Percentiles rank a stretch among this genome's conserved stretches.
Evolutionary conservation across 192 early-diverging fungal genomes (phyloP).

Genomic region (Lobulomyces angularis): DNA sequence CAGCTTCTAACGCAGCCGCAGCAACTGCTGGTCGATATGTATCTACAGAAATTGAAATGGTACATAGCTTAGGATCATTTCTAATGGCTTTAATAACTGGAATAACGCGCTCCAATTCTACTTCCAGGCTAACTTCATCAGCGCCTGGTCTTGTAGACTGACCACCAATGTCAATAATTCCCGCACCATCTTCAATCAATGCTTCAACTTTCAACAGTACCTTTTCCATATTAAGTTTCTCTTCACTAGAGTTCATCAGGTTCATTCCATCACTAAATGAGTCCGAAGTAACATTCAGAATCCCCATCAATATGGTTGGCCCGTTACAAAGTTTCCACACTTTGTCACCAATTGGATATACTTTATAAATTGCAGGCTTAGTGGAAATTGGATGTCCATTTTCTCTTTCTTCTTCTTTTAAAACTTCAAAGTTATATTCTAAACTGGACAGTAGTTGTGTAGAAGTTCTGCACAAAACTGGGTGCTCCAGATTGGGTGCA

Average conservation of each 20-base stretch:
- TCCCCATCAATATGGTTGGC: conserved; percentile 82
- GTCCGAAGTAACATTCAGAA: conserved; percentile 94
- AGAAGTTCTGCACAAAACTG: conserved; percentile 66
- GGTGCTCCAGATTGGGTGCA: conserved; percentile 77
- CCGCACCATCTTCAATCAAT: conserved; percentile 65
- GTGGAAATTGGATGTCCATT: conserved; percentile 31
- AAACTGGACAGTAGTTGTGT: conserved; percentile 52
- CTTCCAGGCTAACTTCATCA: conserved; percentile 54
- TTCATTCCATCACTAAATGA: conserved; percentile 90
- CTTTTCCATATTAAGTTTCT: too few species aligned
- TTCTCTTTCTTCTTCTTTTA: conserved; percentile 30
- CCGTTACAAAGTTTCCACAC: conserved; percentile 49
- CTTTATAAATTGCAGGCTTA: conserved; percentile 15
- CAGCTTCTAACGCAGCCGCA: conserved; percentile 70
- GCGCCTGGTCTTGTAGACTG: conserved; percentile 84
- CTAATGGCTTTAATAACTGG: conserved; percentile 76
- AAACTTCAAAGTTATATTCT: conserved; percentile 13
- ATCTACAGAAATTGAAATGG: conserved; percentile 79
- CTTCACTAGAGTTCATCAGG: conserved; percentile 24
- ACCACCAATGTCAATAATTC: conserved; percentile 93
- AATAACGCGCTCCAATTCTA: conserved; percentile 70
- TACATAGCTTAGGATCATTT: not conserved
- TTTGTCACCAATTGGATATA: conserved; percentile 14
- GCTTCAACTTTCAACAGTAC: conserved; percentile 36
- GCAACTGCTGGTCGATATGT: conserved; percentile 83